A percentile compares a stretch with the other conserved stretches of the same genome.
These are phyloP conservation scores for Setomelanomma holmii DNA, from an alignment of 2,329 filamentous ascomycete genomes.

Conservation along the genomic window DNA sequence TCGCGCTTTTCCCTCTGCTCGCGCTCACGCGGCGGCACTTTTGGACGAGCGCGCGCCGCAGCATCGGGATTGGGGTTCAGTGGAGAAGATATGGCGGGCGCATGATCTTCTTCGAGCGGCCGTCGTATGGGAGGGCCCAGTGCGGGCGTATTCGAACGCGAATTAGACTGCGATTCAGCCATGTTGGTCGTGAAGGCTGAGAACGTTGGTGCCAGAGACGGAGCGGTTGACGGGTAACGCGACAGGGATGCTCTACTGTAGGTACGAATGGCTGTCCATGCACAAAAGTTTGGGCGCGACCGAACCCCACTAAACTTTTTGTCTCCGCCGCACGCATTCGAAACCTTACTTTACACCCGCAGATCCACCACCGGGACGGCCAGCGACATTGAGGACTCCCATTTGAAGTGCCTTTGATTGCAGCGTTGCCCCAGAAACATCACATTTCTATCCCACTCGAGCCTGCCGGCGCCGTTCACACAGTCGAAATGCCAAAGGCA, in stretches of 20 bases:
- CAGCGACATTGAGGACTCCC: no score
- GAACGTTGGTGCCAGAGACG: no score
- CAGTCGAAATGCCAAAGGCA: slow-evolving; percentile 76
- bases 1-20: slow-evolving; percentile 60
- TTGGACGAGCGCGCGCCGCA: slow-evolving; percentile 51
- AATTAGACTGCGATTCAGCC: slow-evolving; percentile 43
- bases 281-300: slow-evolving; percentile 7
- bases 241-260: slow-evolving; percentile 7
- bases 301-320: slow-evolving; percentile 22
- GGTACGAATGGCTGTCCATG: slow-evolving; percentile 20
- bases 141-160: slow-evolving; percentile 47
- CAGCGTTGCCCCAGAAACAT: no score
- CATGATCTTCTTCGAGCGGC: slow-evolving; percentile 71
- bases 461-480: no score
- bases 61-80: slow-evolving; percentile 69
- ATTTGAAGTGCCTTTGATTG: no score
- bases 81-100: slow-evolving; percentile 74
- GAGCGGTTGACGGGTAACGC: slow-evolving; percentile 4
- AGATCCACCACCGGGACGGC: no score
- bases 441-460: no score
- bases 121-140: slow-evolving; percentile 65
- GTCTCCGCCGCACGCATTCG: slow-evolving; percentile 1
- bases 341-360: neutral
- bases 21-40: slow-evolving; percentile 47
- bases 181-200: no score